Conservation (phyloP, 2,329 filamentous ascomycete species). For the Cytospora piceae region DNA sequence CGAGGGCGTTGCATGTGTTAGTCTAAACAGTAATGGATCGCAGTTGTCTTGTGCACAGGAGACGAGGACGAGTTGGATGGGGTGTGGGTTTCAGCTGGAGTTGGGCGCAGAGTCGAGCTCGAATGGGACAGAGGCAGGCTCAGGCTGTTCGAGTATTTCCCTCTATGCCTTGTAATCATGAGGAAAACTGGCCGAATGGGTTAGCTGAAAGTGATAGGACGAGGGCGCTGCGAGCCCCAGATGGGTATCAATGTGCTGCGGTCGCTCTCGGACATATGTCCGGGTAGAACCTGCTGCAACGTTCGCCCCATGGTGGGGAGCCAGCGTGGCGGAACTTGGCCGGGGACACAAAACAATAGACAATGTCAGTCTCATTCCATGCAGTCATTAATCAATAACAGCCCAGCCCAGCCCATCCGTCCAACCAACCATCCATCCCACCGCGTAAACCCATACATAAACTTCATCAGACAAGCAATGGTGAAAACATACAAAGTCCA, state of each 20-base stretch:
- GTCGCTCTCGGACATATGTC: no score
- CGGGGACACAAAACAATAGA: background rate
- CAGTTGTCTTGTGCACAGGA: slow-evolving; percentile 15
- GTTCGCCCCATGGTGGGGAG: background rate
- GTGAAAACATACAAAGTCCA: slow-evolving; percentile 7
- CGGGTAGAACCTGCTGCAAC: background rate
- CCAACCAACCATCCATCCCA: slow-evolving; percentile 2
- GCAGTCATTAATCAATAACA: slow-evolving; percentile 26
- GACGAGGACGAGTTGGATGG: slow-evolving; percentile 11
- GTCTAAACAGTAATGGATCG: slow-evolving; percentile 4
- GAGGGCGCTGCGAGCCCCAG: no score
- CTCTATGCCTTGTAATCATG: slow-evolving; percentile 11
- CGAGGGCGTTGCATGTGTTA: slow-evolving; percentile 15
- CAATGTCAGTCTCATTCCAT: slow-evolving; percentile 22
- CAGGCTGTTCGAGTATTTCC: slow-evolving; percentile 21
- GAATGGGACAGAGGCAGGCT: background rate
- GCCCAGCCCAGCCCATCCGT: background rate
- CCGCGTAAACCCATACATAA: slow-evolving; percentile 13
- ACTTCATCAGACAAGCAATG: slow-evolving; percentile 4
- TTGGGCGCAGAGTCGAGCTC: background rate
- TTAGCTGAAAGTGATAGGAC: no score
- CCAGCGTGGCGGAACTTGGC: background rate
- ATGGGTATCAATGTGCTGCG: no score
- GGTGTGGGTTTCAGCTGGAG: slow-evolving; percentile 23
- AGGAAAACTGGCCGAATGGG: no score